phyloP scores from a whole-genome alignment of 2,329 filamentous ascomycete genomes.

The Xylariaceae sp. region DNA sequence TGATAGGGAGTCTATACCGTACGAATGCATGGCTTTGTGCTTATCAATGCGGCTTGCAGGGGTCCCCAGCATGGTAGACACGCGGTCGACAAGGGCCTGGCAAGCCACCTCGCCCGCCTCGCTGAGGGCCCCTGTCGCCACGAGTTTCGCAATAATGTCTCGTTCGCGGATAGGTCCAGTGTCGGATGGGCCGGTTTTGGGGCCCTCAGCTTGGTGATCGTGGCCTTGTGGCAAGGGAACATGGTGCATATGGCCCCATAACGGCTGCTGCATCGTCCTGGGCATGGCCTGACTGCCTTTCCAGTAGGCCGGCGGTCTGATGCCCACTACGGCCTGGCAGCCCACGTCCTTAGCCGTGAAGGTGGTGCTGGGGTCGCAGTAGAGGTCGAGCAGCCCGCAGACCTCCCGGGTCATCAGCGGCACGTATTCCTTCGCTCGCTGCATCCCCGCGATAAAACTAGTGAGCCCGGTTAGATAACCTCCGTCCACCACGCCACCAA shows the following conservation, averaged over 20 bases:
- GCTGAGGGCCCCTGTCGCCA: not conserved
- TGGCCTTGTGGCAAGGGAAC: conserved; percentile 38
- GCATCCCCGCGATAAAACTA: not conserved
- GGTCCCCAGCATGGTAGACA: conserved; percentile 12
- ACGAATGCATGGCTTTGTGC: conserved; percentile 17
- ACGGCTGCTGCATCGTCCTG: conserved; percentile 13
- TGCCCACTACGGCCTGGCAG: conserved; percentile 1
- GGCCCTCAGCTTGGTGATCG: conserved; percentile 28
- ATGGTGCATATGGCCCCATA: conserved; percentile 26
- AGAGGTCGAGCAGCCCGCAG: not conserved
- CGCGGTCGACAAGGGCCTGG: conserved; percentile 12
- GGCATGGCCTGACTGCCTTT: not conserved
- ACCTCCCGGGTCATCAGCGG: not conserved
- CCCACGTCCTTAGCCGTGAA: not conserved
- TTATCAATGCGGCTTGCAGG: conserved; percentile 13
- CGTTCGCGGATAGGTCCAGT: not conserved
- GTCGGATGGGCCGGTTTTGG: conserved; percentile 26
- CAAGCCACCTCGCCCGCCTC: conserved; percentile 5
- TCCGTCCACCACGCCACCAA: conserved; percentile 36
- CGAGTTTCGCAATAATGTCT: not conserved
- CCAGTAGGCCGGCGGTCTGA: conserved; percentile 2
- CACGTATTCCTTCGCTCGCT: not conserved
- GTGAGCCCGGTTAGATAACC: not conserved
- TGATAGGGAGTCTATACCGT: conserved; percentile 24
- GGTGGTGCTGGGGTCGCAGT: not conserved